Evolutionary conservation across 2,329 filamentous ascomycete genomes (phyloP), one percentile per base, ranked within the genome.

Genomic region (Capronia americana): DNA sequence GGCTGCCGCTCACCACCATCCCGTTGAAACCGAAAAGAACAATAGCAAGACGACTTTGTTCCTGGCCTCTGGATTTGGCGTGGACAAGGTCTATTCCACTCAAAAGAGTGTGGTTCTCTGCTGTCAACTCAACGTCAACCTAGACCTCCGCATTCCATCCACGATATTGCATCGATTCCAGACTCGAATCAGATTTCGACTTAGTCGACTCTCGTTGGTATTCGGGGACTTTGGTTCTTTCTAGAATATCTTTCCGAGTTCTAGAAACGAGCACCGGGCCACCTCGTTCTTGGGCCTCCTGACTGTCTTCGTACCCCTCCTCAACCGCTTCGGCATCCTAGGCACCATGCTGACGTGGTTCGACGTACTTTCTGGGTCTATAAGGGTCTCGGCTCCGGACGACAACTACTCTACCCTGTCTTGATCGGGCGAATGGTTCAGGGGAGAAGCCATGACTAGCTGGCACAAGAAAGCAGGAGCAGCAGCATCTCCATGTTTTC

Each of bases 71-170:
- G 38, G 3, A n/a, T 17, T n/a, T 44, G 17, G 17, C 5, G 48
- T 23, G 53, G 14, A 1, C 14, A 32, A 53, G 24, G n/a, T 28
- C 24, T n/a, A 14, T 53, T 53, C 12, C 24, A 17, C 2, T 1
- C 50, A 53, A 53, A 53, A 11, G 23, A 53, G 50, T 53, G 23
- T 53, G 50, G 24, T 34, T 28, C 14, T 10, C 23, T 53, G 20
- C 50, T 53, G 24, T 14, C 4, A 8, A 12, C 26, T 28, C 14
- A 7, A 28, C 23, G 4, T 30, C 50, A 6, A 53, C 50, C 10
- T 7, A 7, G 17, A 23, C 17, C 44, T 48, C 44, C 5, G 2
- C 20, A 7, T 23, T 48, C 10, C 44, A 7, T 48, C 17, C 5
- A 10, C 1, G 14, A 20, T 46, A 46, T 14, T 10, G 17, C 30